Conservation (phyloP, 345 rosid genomes). For the Eucalyptus sideroxylon region DNA sequence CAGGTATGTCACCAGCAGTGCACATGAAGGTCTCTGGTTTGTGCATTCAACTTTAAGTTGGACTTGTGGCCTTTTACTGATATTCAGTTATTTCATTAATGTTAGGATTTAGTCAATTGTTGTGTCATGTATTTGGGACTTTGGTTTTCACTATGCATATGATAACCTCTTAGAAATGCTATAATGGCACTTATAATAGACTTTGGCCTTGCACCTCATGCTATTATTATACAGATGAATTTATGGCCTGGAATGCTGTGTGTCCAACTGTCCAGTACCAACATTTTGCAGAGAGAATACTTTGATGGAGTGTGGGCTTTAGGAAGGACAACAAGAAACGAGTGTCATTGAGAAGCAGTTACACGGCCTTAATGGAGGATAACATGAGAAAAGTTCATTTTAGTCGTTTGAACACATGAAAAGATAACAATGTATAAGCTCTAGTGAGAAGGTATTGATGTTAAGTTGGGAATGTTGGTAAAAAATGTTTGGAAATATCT, state of each 20-base stretch:
- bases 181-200: neutral
- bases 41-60: neutral
- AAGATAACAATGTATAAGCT: neutral
- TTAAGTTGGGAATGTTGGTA: neutral
- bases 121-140: neutral
- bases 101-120: neutral
- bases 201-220: neutral
- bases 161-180: neutral
- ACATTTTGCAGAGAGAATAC: neutral
- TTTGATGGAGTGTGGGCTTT: neutral
- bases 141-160: neutral
- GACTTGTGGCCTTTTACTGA: neutral
- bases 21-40: neutral
- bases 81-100: neutral
- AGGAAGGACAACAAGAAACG: neutral
- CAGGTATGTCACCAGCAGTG: constrained; percentile 33
- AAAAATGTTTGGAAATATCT: neutral
- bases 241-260: neutral
- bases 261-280: neutral
- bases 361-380: neutral
- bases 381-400: neutral
- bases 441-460: neutral
- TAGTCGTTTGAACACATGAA: neutral
- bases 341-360: neutral
- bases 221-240: neutral